Base-by-base conservation (phyloP, 1,284 basidiomycete species). In the Rhodofomes roseus region DNA sequence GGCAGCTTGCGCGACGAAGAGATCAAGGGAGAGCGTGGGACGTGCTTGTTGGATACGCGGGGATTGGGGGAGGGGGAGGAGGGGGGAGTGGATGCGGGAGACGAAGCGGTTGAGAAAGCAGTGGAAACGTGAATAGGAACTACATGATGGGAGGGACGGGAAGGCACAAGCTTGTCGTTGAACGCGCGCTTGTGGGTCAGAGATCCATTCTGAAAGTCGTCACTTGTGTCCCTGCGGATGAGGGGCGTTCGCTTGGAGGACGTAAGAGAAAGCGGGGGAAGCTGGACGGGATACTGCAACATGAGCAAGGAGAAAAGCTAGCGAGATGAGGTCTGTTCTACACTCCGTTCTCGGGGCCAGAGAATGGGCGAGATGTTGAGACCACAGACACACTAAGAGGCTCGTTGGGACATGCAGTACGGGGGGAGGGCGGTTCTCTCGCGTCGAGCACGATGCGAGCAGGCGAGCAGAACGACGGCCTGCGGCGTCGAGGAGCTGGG, bases 281-380 rank as follows among this genome's bases (percentile, higher is more conserved):
- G 83, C 65, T 72, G 71, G 63, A 81, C 77, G 59, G 84, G 80
- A 70, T 83, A 86, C 79, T 88, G 86, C 83, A 89, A 84, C 87
- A 89, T 89, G 77, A 70, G 74, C 62, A 61, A 55, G 48, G 52
- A 50, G 57, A 58, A 58, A 60, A 53, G 63, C 58, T 55, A 64
- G 62, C 65, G 62, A 41, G 56, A 52, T 60, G 53, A 18, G 51
- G 58, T 52, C 64, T 58, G 51, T 59, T 66, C 67, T 65, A 60
- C 65, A 61, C 66, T 64, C 67, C 57, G 62, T 56, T 69, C 63
- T 63, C 61, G 57, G 46, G 53, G 40, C 51, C 51, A 51, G 62
- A 66, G 68, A 65, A 63, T 50, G 60, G 65, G 67, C 67, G 67
- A 68, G 67, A 68, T 60, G 51, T 20, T 64, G 56, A 62, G 56